A percentile compares a stretch with the other conserved stretches of the same genome.
phyloP scores from a whole-genome alignment of 2,329 filamentous ascomycete species.

The Scopulariopsis brevicaulis region DNA sequence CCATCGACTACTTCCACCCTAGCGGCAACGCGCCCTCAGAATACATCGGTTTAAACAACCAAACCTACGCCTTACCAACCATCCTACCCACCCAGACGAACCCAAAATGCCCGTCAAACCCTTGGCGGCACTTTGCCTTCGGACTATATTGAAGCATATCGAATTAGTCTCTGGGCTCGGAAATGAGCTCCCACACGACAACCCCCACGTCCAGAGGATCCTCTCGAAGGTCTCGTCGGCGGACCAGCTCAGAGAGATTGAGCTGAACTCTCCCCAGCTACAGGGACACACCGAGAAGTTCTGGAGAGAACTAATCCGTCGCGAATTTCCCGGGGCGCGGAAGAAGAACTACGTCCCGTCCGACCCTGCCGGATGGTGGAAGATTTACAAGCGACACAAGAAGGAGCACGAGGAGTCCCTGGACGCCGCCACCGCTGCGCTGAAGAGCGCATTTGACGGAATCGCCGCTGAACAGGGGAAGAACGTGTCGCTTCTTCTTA shows the following conservation, averaged over 20 bases:
- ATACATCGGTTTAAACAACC: not conserved
- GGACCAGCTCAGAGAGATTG: slow-evolving; percentile 62
- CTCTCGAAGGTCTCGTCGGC: slow-evolving; percentile 63
- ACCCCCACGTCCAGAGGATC: slow-evolving; percentile 47
- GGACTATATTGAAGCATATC: slow-evolving; percentile 41
- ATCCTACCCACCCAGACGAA: not conserved
- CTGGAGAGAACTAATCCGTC: slow-evolving; percentile 70
- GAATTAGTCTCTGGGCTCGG: slow-evolving; percentile 57
- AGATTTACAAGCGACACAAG: slow-evolving; percentile 62
- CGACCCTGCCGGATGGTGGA: slow-evolving; percentile 62
- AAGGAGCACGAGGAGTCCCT: slow-evolving; percentile 45
- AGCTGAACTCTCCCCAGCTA: slow-evolving; percentile 67
- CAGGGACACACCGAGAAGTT: slow-evolving; percentile 56
- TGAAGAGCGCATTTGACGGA: slow-evolving; percentile 1
- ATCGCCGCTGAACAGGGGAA: slow-evolving; percentile 16
- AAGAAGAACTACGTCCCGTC: slow-evolving; percentile 54
- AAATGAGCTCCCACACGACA: slow-evolving; percentile 53
- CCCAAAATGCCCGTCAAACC: slow-evolving; percentile 31
- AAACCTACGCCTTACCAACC: not conserved
- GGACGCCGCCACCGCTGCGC: not conserved
- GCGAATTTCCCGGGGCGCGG: slow-evolving; percentile 58
- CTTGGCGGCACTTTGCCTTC: slow-evolving; percentile 37
- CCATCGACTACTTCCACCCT: not conserved
- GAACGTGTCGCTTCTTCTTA: slow-evolving; percentile 15
- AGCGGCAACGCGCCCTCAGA: not conserved